Conservation (phyloP, 1,139 yeast genomes). For the Debaryomycetaceae sp. region DNA sequence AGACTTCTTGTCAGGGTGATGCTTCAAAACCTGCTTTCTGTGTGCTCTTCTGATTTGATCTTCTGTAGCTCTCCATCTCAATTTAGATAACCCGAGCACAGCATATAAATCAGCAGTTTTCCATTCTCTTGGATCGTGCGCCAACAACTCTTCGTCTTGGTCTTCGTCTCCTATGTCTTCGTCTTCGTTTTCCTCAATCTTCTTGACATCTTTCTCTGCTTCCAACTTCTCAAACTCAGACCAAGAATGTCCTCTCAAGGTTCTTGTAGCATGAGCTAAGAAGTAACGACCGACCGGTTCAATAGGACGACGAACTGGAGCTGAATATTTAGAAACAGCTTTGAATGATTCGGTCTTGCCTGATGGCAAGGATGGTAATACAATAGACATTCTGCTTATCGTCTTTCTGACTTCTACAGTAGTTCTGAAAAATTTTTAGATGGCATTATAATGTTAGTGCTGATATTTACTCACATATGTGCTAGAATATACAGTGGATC, state of each 20-base stretch:
- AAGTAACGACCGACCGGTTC: constrained; percentile 97
- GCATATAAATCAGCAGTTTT: constrained; percentile 94
- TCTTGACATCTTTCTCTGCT: constrained; percentile 83
- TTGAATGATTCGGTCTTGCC: constrained; percentile 51
- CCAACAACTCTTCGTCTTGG: constrained; percentile 77
- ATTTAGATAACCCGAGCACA: constrained; percentile 88
- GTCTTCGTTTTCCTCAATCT: constrained; percentile 64
- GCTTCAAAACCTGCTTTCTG: constrained; percentile 93
- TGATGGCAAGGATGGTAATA: constrained; percentile 40
- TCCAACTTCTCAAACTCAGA: constrained; percentile 93
- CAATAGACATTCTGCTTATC: constrained; percentile 26
- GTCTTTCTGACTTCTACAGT: constrained; percentile 1
- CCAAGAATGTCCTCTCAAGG: constrained; percentile 97
- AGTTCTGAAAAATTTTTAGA: constrained; percentile 16
- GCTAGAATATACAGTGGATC: background rate
- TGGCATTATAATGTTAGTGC: constrained; percentile 5
- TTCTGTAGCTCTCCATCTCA: constrained; percentile 87
- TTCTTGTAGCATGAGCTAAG: constrained; percentile 95
- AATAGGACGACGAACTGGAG: constrained; percentile 78
- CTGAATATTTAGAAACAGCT: constrained; percentile 50
- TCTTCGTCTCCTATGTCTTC: constrained; percentile 74
- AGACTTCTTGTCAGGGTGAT: constrained; percentile 97
- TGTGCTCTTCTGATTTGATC: constrained; percentile 96
- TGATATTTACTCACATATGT: constrained; percentile 3
- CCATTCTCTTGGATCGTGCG: constrained; percentile 98